Percentiles rank a stretch among this genome's conserved stretches.
These are phyloP conservation scores for Scedosporium dehoogii DNA, from an alignment of 2,329 filamentous ascomycete species.

Conservation along the genomic window DNA sequence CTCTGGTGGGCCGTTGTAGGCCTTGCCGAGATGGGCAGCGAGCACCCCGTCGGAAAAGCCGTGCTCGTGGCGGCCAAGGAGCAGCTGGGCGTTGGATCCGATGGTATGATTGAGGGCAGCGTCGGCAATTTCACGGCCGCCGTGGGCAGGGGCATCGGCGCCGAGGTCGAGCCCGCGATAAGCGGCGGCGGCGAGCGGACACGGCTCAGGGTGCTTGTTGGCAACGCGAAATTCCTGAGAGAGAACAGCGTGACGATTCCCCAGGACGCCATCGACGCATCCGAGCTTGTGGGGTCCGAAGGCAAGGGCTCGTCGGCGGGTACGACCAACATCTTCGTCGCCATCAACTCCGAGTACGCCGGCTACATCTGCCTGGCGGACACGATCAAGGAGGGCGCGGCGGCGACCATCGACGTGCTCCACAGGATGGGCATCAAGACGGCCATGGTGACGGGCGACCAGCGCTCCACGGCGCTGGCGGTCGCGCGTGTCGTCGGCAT, in stretches of 20 bases:
- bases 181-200: conserved; percentile 45
- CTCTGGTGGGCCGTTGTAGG: conserved; percentile 96
- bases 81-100: conserved; percentile 61
- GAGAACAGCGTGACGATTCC: conserved; percentile 61
- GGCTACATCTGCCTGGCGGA: conserved; percentile 80
- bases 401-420: conserved; percentile 70
- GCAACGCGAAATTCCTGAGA: conserved; percentile 69
- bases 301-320: conserved; percentile 42
- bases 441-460: conserved; percentile 90
- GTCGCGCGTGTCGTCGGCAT: conserved; percentile 82
- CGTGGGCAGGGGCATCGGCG: conserved; percentile 78
- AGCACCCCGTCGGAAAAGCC: conserved; percentile 91
- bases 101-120: conserved; percentile 70
- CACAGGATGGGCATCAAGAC: conserved; percentile 77
- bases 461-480: conserved; percentile 70
- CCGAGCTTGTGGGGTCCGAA: conserved; percentile 37
- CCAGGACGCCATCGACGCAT: conserved; percentile 50
- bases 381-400: conserved; percentile 80
- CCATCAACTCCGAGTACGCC: conserved; percentile 71
- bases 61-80: conserved; percentile 67
- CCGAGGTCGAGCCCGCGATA: conserved; percentile 66
- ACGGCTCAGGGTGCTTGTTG: conserved; percentile 71
- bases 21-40: conserved; percentile 89
- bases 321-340: conserved; percentile 84
- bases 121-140: conserved; percentile 75